Base-by-base conservation (phyloP, 2,329 filamentous ascomycete genomes). In the Clonostachys sp. region DNA sequence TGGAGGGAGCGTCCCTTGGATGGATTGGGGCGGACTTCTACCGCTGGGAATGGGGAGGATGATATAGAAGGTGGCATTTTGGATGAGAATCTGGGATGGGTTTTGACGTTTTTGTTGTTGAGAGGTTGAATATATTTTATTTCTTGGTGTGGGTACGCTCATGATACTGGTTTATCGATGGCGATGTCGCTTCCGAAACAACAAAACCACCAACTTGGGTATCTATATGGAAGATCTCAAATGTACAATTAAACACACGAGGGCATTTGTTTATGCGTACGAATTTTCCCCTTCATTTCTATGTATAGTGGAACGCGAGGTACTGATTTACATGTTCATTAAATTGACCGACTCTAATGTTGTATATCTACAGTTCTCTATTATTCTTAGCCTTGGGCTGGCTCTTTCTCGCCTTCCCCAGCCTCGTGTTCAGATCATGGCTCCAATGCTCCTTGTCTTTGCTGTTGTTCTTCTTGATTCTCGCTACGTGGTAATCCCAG, bases 401-500 rank as follows among this genome's bases (percentile, higher is more conserved):
- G 44, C 14, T 18, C 55, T 66, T 62, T 33, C 66, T 56, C 50
- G 57, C 56, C 14, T 51, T 59, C 41, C 55, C 59, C 47, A 75
- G 54, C 46, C 63, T 63, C 41, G 62, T 54, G 48, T 61, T 54
- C 50, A 76, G 50, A 48, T 73, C 71, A 46, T 58, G 57, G 46
- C 74, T 77, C 77, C 77, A 80, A 45, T 75, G 66, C 3, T 54
- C 59, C 42, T 60, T 60, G 7, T 69, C 62, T 34, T 51, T 50
- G 56, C 60, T 64, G 46, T 71, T 64, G 44, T 58, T 55, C 58
- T 63, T 63, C 52, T 62, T 61, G 42, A 76, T 63, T 45, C 57
- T 55, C 42, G 62, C 64, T 6, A 80, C 65, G 48, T 78, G 71
- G 57, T 76, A 77, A 54, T 80, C 78, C 80, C 78, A 82, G 59